phyloP scores from a whole-genome alignment of 495 filamentous ascomycete genomes.

The Alectoria sarmentosa region DNA sequence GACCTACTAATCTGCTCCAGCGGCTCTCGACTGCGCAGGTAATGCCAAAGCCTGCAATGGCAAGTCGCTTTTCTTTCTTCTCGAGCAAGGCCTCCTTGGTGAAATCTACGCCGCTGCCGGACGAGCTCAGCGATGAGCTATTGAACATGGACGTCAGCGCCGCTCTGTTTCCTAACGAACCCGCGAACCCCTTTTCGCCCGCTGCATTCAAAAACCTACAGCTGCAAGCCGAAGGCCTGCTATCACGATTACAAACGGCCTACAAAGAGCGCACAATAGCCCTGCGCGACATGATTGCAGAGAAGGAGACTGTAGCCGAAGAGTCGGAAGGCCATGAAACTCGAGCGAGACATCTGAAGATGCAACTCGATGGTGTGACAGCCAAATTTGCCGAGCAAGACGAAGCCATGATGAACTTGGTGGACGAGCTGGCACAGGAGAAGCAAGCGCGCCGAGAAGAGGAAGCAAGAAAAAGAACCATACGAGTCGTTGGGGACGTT shows the following conservation, averaged over 20 bases:
- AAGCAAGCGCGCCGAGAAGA: constrained; percentile 47
- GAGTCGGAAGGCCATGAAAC: constrained; percentile 72
- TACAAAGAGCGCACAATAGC: constrained; percentile 57
- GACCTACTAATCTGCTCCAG: constrained; percentile 20
- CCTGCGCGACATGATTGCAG: constrained; percentile 52
- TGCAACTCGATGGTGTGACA: constrained; percentile 72
- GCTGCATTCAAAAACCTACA: constrained; percentile 21
- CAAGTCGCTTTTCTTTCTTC: constrained; percentile 24
- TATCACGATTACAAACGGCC: constrained; percentile 56
- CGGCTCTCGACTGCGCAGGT: constrained; percentile 1
- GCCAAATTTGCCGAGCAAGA: constrained; percentile 60
- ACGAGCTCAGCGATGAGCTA: constrained; percentile 51
- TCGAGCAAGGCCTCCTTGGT: constrained; percentile 12
- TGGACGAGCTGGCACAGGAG: constrained; percentile 57
- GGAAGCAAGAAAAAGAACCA: constrained; percentile 43
- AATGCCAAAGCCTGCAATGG: constrained; percentile 17
- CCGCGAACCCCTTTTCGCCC: constrained; percentile 18
- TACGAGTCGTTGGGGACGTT: constrained; percentile 34
- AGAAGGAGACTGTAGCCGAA: constrained; percentile 58
- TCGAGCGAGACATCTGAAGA: constrained; percentile 55
- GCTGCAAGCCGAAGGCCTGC: constrained; percentile 40
- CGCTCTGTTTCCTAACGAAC: constrained; percentile 17
- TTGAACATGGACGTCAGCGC: constrained; percentile 29
- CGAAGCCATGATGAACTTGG: constrained; percentile 52
- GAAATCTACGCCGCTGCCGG: constrained; percentile 23